Base-by-base conservation (phyloP, 2,329 filamentous ascomycete genomes). In the Cytospora leucostoma region DNA sequence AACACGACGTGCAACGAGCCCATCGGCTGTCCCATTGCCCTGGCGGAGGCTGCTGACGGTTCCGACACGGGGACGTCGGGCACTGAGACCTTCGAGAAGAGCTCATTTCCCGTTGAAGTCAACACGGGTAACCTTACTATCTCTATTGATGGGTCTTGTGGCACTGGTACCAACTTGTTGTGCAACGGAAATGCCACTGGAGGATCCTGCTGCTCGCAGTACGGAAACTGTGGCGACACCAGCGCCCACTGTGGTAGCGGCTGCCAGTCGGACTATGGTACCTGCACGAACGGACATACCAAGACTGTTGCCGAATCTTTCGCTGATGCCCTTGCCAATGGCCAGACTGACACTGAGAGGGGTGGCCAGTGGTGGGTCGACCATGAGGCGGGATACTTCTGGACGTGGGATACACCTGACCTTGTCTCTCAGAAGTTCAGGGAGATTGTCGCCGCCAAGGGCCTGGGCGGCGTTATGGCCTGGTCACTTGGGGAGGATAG, bases 291-390 rank as follows among this genome's bases (percentile, higher is more conserved):
- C 27, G 21, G n/a, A 52, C 15, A 21, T 33, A 61, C 19, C 27
- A 34, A 67, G 68, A 38, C 52, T 32, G 63, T 50, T 21, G 66
- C 63, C 27, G 60, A 70, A 60, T 78, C 74, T 0, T 84, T 84
- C 73, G 67, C 72, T 32, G 72, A 72, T 21, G 83, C 81, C 10
- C 62, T 79, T 5, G 60, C 70, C 4, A 70, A 79, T 33, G 77
- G 78, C 17, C 67, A 75, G 49, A 74, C 80, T 0, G 78, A 84
- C 27, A 79, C 79, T 5, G 72, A 70, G 3, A 78, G 83, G 65
- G 80, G 82, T 0, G 84, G 81, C 2, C 82, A 83, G 71, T 86
- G 83, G 76, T 86, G 76, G 72, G 83, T 79, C 76, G 82, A 86
- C 65, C 37, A 72, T 0, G 66, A 70, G 2, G 75, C 76, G 27